Evolutionary conservation across 2,329 filamentous ascomycete species (phyloP).

Genomic region (Microsporum ferrugineum): DNA sequence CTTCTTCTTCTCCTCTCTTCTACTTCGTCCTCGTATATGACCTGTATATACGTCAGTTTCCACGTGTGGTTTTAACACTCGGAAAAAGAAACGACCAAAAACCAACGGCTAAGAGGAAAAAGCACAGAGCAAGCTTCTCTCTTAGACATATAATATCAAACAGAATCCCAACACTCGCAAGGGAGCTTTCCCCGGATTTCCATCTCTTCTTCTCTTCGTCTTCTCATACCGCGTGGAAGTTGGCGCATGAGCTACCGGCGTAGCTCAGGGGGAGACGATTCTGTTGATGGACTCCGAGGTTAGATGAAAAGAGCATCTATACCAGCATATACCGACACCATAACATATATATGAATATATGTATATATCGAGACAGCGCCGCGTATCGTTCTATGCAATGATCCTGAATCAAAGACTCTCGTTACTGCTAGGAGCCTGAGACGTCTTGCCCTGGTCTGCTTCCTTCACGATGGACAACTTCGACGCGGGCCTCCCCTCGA

Average conservation of each 20-base stretch:
- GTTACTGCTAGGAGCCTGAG: background rate
- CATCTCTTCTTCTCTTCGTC: background rate
- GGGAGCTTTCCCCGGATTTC: background rate
- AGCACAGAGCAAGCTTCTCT: background rate
- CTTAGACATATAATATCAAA: background rate
- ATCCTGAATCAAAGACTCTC: background rate
- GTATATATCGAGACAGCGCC: background rate
- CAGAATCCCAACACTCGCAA: background rate
- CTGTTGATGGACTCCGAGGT: background rate
- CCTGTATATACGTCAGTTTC: slow-evolving; percentile 4
- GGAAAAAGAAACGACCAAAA: background rate
- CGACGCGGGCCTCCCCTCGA: slow-evolving; percentile 18
- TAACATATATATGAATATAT: background rate
- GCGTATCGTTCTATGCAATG: background rate
- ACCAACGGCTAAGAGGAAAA: background rate
- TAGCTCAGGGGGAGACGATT: background rate
- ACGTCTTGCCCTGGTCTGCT: background rate
- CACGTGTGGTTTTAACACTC: background rate
- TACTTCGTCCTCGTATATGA: background rate
- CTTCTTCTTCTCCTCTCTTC: background rate
- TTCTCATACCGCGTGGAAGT: background rate
- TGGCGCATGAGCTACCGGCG: background rate
- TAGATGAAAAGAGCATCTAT: background rate
- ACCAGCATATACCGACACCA: background rate
- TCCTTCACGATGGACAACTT: slow-evolving; percentile 14